phyloP scores from a whole-genome alignment of 257 asterid species.

The Thymus mandschuricus region DNA sequence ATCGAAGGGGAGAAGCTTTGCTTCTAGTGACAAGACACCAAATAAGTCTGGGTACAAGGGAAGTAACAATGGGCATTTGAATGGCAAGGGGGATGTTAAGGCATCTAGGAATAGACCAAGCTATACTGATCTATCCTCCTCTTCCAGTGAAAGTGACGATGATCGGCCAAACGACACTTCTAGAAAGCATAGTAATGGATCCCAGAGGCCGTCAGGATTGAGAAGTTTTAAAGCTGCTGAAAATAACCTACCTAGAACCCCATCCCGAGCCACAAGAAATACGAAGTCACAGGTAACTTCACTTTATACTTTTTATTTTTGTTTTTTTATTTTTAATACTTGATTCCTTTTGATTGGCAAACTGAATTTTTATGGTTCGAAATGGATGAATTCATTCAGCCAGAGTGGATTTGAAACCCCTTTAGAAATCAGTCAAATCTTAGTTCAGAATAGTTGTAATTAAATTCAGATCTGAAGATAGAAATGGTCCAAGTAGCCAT shows the following conservation, averaged over 20 bases:
- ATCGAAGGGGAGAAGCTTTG: conserved; percentile 33
- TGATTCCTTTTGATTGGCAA: not conserved
- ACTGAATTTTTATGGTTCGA: not conserved
- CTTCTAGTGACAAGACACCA: conserved; percentile 39
- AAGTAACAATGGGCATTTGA: conserved; percentile 34
- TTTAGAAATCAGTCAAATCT: not conserved
- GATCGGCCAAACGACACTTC: conserved; percentile 38
- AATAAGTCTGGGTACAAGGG: conserved; percentile 48
- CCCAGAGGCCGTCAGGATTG: conserved; percentile 42
- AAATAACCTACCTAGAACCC: conserved; percentile 37
- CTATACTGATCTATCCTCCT: conserved; percentile 48
- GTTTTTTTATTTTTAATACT: not conserved
- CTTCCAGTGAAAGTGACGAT: conserved; percentile 55
- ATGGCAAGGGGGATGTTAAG: conserved; percentile 44
- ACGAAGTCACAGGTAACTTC: conserved; percentile 51
- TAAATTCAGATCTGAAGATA: not conserved
- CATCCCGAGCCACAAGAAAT: conserved; percentile 38
- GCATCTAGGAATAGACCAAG: conserved; percentile 41
- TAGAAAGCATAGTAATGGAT: conserved; percentile 39
- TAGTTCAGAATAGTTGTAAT: not conserved
- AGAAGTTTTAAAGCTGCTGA: conserved; percentile 39
- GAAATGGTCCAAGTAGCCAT: not conserved
- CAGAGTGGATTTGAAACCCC: not conserved
- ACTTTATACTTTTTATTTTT: too few species aligned
- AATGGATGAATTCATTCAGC: not conserved